Percentiles rank a stretch among this genome's conserved stretches.
These are phyloP conservation scores for Neurospora cerealis DNA, from an alignment of 495 filamentous ascomycete species.

Conservation along the genomic window DNA sequence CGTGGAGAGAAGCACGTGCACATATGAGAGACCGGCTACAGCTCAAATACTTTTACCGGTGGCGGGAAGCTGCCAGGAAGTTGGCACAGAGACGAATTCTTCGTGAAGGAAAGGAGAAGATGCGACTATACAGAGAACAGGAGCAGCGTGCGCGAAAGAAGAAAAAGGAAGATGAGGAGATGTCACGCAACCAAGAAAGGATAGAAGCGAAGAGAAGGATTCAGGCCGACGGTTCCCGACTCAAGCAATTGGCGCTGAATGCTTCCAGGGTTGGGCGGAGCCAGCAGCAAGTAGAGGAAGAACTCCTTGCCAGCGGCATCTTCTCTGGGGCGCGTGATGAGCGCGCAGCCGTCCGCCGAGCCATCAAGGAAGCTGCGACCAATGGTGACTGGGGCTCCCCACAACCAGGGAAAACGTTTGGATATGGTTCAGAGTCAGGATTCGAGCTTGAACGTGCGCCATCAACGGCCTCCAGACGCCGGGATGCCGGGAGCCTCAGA, in stretches of 20 bases:
- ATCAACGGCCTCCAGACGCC: background rate
- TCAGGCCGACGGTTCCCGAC: conserved; percentile 8
- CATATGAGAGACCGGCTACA: conserved; percentile 31
- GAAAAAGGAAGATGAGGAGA: conserved; percentile 25
- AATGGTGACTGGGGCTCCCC: background rate
- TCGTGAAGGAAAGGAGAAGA: conserved; percentile 21
- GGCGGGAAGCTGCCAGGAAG: conserved; percentile 31
- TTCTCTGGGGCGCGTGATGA: conserved; percentile 29
- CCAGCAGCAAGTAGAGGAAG: conserved; percentile 21
- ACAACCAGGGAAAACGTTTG: background rate
- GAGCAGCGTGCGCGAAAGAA: conserved; percentile 15
- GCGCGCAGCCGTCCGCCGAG: conserved; percentile 21
- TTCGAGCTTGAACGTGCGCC: conserved; percentile 14
- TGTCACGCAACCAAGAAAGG: conserved; percentile 16
- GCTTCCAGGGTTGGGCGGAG: conserved; percentile 5
- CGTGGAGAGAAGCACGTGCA: conserved; percentile 26
- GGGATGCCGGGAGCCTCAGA: background rate
- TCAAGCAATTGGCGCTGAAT: conserved; percentile 3
- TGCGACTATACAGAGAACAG: conserved; percentile 17
- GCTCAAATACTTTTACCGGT: conserved; percentile 39
- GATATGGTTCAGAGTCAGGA: conserved; percentile 14
- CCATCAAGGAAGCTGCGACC: conserved; percentile 8
- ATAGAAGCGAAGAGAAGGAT: conserved; percentile 13
- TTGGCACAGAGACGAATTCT: conserved; percentile 24
- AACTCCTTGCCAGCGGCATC: conserved; percentile 33